Evolutionary conservation across 1,284 basidiomycete species (phyloP), one percentile per base, ranked within the genome.

Genomic region (Trichosporon ovoides): DNA sequence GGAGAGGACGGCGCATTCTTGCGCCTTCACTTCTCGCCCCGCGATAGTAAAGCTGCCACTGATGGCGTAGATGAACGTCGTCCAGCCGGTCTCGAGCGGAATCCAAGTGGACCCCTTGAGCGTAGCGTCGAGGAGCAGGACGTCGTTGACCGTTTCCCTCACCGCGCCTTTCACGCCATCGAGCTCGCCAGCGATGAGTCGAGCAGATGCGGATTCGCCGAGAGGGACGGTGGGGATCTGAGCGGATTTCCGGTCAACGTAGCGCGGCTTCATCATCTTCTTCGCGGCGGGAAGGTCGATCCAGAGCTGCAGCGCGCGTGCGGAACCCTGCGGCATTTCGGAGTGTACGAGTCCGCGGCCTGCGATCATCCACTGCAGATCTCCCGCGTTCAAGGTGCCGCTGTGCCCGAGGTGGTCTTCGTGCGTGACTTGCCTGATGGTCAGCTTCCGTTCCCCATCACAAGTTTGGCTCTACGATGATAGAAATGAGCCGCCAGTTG

Each of bases 361-460:
- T 12, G 91, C 91, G 68, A 85, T 87, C 92, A 96, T 96, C 90
- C 91, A 96, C 71, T 96, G 93, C 3, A 95, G 85, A 55, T 90
- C 91, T 7, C 94, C 93, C 3, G 87, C 77, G 38, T 85, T 84
- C 60, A 97, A 88, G 60, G 59, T 58, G 43, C 91, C 91, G 57
- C 83, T 82, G 76, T 97, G 90, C 2, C 94, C 93, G 5, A 86
- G 85, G 33, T 91, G 95, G 73, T 98, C 95, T 77, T 98, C 94
- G 69, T 98, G 94, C 59, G 83, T 80, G 64, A 69, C 63, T 53
- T 66, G 60, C 4, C 65, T 38, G 50, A 14, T 3, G 13, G 6
- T 4, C 12, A 11, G 7, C 36, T 14, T 20, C 20, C 36, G 31
- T 28, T 24, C 12, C 22, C n/a, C n/a, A n/a, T n/a, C n/a, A n/a